Evolutionary conservation across 768 basidiomycete genomes (phyloP).

Genomic region (Lentinula lateritia): DNA sequence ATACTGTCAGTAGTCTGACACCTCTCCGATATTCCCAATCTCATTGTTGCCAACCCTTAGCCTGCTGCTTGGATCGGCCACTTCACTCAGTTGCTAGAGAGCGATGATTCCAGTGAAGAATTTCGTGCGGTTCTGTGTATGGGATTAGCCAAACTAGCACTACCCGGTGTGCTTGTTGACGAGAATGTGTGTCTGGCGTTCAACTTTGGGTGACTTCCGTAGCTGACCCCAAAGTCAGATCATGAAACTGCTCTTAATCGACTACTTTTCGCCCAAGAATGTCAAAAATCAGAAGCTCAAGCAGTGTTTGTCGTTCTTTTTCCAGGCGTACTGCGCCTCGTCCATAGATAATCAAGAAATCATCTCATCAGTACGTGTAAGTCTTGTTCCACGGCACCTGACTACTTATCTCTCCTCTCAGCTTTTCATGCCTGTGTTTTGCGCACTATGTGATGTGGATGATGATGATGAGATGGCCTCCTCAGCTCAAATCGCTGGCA

Average conservation of each 20-base stretch:
- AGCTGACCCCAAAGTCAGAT: conserved; percentile 41
- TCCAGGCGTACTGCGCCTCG: conserved; percentile 84
- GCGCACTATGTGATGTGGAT: conserved; percentile 35
- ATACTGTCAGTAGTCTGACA: conserved; percentile 20
- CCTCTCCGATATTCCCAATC: neutral
- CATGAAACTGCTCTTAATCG: conserved; percentile 21
- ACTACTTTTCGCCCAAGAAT: conserved; percentile 80
- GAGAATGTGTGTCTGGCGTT: conserved; percentile 45
- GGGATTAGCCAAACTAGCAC: conserved; percentile 82
- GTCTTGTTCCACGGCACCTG: neutral
- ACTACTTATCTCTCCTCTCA: neutral
- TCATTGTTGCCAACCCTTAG: conserved; percentile 26
- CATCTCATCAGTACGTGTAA: conserved; percentile 55
- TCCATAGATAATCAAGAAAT: conserved; percentile 63
- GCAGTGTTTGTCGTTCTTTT: conserved; percentile 84
- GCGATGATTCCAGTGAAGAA: conserved; percentile 23
- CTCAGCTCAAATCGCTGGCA: conserved; percentile 48
- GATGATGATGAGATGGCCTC: conserved; percentile 57
- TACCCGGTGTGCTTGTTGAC: conserved; percentile 71
- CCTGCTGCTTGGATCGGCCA: conserved; percentile 47
- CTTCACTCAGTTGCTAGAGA: conserved; percentile 46
- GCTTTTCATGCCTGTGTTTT: conserved; percentile 47
- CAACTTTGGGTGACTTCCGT: conserved; percentile 25
- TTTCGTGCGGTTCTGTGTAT: conserved; percentile 69
- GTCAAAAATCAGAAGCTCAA: conserved; percentile 75